phyloP scores from a whole-genome alignment of 495 filamentous ascomycete species.

The Aspergillus sclerotioniger region DNA sequence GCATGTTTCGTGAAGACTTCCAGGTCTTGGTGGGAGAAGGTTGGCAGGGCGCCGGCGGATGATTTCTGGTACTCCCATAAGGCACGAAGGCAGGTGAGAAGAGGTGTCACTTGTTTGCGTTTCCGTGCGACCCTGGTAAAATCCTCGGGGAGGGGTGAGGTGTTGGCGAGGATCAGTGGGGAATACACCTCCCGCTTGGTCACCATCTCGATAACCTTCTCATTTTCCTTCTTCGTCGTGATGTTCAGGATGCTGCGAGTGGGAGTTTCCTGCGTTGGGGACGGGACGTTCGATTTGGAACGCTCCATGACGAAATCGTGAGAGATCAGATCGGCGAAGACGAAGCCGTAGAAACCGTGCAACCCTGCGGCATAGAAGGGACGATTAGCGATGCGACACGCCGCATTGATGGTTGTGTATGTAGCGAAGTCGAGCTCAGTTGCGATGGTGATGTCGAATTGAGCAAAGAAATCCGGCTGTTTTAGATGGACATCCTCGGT shows the following conservation, averaged over 20 bases:
- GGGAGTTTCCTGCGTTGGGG: conserved; percentile 65
- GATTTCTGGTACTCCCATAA: conserved; percentile 73
- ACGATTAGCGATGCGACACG: conserved; percentile 67
- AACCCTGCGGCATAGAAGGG: conserved; percentile 87
- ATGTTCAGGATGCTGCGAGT: conserved; percentile 75
- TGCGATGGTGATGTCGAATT: conserved; percentile 87
- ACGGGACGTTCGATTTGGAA: conserved; percentile 70
- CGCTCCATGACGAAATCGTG: conserved; percentile 89
- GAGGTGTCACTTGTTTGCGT: conserved; percentile 71
- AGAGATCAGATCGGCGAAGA: conserved; percentile 86
- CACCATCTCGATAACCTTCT: conserved; percentile 80
- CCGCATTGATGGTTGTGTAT: conserved; percentile 76
- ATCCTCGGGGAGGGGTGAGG: conserved; percentile 68
- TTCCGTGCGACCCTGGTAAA: conserved; percentile 62
- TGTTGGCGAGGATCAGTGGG: conserved; percentile 75
- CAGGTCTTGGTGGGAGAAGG: conserved; percentile 56
- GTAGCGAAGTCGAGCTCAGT: conserved; percentile 75
- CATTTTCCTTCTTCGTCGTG: conserved; percentile 67
- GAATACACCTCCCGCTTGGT: conserved; percentile 89
- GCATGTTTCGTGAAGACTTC: conserved; percentile 73
- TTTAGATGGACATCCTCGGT: conserved; percentile 61
- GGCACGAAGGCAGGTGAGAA: conserved; percentile 77
- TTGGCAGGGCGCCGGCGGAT: conserved; percentile 53
- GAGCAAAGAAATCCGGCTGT: conserved; percentile 65
- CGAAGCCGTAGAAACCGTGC: conserved; percentile 91